A percentile compares a stretch with the other conserved stretches of the same genome.
These are phyloP conservation scores for Aspergillus uvarum DNA, from an alignment of 2,329 filamentous ascomycete genomes.

Conservation along the genomic window DNA sequence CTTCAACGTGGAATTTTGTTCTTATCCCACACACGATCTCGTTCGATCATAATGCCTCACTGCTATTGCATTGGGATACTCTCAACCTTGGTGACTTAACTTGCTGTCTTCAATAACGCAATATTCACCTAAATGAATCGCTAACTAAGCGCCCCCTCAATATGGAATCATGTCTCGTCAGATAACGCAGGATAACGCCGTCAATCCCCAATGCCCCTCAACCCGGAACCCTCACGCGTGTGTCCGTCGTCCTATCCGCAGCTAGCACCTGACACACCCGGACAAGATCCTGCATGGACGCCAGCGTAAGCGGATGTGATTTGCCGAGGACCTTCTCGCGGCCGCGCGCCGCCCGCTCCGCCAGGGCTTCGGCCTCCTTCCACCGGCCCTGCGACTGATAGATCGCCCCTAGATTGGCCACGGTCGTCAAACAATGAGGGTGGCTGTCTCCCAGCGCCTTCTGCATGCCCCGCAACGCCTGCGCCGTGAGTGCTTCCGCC, in stretches of 20 bases:
- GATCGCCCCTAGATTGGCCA: conserved; percentile 8
- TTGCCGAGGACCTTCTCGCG: conserved; percentile 8
- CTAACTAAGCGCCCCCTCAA: background rate
- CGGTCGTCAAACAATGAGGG: conserved; percentile 9
- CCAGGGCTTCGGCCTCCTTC: conserved; percentile 7
- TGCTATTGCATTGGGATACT: background rate
- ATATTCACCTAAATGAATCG: background rate
- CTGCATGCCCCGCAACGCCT: conserved; percentile 9
- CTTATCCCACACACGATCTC: too few species aligned
- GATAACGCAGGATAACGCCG: too few species aligned
- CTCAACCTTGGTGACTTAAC: too few species aligned
- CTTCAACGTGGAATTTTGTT: too few species aligned
- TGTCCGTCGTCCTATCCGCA: background rate
- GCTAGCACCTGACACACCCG: conserved; percentile 8
- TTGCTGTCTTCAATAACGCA: background rate
- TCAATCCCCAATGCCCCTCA: background rate
- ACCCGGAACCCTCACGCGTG: background rate
- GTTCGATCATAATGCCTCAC: background rate
- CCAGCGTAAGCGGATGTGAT: conserved; percentile 6
- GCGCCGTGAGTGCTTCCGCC: conserved; percentile 6
- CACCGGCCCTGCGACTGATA: conserved; percentile 13
- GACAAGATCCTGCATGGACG: conserved; percentile 10
- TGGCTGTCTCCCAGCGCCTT: conserved; percentile 3
- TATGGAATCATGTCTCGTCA: background rate
- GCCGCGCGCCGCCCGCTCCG: conserved; percentile 1